Conservation (phyloP, 179 eudicot species). For the Sideroxylon spinosum region DNA sequence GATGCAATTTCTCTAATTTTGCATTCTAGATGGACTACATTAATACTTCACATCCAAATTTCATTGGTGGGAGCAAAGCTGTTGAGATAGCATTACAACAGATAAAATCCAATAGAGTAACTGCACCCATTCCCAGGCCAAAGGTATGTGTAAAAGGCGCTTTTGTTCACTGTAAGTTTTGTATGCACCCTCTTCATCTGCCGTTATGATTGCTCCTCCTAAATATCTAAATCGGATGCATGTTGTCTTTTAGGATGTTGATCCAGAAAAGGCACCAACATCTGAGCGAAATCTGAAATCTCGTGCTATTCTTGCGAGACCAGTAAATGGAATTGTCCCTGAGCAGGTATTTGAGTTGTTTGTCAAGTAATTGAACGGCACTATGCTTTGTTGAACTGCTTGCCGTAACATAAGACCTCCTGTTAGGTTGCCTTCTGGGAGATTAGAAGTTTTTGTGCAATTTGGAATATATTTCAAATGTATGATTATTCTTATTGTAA, state of each 20-base stretch:
- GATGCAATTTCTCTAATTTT: neutral
- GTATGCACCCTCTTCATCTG: neutral
- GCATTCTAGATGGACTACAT: conserved; percentile 60
- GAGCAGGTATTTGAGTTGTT: conserved; percentile 57
- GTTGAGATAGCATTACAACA: conserved; percentile 53
- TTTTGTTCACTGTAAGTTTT: neutral
- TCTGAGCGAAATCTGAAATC: conserved; percentile 74
- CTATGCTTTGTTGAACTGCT: neutral
- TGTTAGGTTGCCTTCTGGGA: neutral
- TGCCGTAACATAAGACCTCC: neutral
- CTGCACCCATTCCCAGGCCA: neutral
- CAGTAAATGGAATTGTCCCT: conserved; percentile 61
- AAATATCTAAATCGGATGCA: neutral
- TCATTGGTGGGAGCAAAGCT: conserved; percentile 63
- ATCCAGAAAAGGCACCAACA: conserved; percentile 59
- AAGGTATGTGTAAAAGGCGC: conserved; percentile 36
- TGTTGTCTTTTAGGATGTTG: conserved; percentile 53
- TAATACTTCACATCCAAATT: conserved; percentile 67
- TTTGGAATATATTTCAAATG: neutral
- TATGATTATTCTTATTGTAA: neutral
- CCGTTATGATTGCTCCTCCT: neutral
- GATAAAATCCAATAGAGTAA: conserved; percentile 23
- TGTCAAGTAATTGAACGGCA: neutral
- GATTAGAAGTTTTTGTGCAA: neutral
- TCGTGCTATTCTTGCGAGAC: conserved; percentile 67